Base-by-base conservation (phyloP, 2,329 filamentous ascomycete species). In the Thielaviopsis punctulata region DNA sequence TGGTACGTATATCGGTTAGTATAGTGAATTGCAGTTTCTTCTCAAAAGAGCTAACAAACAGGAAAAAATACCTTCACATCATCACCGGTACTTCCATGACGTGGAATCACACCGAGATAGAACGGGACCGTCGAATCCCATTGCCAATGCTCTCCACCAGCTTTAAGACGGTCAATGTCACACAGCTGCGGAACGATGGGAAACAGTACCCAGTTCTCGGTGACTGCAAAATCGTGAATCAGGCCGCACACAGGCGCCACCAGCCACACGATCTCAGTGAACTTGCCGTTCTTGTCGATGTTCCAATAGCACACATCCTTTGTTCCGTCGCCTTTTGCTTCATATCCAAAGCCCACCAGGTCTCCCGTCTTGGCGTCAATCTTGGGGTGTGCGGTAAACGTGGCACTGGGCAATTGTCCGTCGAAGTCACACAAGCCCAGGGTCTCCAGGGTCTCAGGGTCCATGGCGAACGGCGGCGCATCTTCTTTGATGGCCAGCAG, bases 401-500 rank as follows among this genome's bases (percentile, higher is more conserved):
- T 69, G 15, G 62, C 60, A 10, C 60, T 62, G 2, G 58, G 54
- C 6, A 67, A 57, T 54, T 70, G 67, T 0, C 68, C 70, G 15
- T 68, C 62, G 50, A 70, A 72, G 51, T 68, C 66, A 51, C 68
- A 64, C 0, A 60, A 56, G 1, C 66, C 66, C 39, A 66, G 64
- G 0, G 68, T 70, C 44, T 69, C 68, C 7, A 69, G 61, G 1
- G 66, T 68, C 6, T 60, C 56, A 0, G 66, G 67, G 53, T 71
- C 64, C 53, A 69, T 58, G 0, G 65, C 63, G 52, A 65, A 70
- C 0, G 71, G 68, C n/a, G 64, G 66, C 0, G 65, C 63, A 46
- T 66, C 64, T 53, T 78, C 74, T 56, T 75, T 76, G 30, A 65
- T 62, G 0, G 71, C 71, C 1, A 74, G 62, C 13, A 75, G 59